Conservation (phyloP, 495 filamentous ascomycete species). For the Aspergillus egyptiacus region DNA sequence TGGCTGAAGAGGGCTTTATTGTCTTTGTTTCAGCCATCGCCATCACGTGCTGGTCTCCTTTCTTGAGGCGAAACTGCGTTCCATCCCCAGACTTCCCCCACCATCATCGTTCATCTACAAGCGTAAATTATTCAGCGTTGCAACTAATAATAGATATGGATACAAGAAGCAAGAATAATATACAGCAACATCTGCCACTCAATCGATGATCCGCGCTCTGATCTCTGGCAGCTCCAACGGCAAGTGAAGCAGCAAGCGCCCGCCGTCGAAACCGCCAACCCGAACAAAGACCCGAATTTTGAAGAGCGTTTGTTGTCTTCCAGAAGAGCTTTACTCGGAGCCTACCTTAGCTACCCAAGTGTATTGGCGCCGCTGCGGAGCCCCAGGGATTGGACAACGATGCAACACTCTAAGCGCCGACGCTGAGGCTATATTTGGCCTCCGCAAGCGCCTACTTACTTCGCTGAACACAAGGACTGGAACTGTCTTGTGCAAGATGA, state of each 20-base stretch:
- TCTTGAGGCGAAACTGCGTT: too few relatives aligned
- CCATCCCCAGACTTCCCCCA: too few relatives aligned
- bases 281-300: conserved; percentile 2
- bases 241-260: conserved; percentile 14
- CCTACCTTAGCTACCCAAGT: too few relatives aligned
- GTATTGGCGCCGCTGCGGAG: conserved; percentile 4
- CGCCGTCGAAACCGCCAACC: too few relatives aligned
- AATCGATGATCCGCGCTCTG: neutral
- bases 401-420: conserved; percentile 17
- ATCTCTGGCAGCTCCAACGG: conserved; percentile 3
- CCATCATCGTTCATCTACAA: too few relatives aligned
- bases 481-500: conserved; percentile 14
- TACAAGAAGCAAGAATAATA: too few relatives aligned
- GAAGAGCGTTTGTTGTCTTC: neutral
- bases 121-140: too few relatives aligned
- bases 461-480: too few relatives aligned
- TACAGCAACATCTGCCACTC: conserved; percentile 4
- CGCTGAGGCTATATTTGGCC: conserved; percentile 14
- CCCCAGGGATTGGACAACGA: conserved; percentile 15
- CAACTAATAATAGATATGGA: too few relatives aligned
- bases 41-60: too few relatives aligned
- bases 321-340: conserved; percentile 3
- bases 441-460: conserved; percentile 12
- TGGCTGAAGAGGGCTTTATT: too few relatives aligned
- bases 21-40: too few relatives aligned